Percentiles rank a stretch among this genome's conserved stretches.
These are phyloP conservation scores for Aspergillus fructus DNA, from an alignment of 2,329 filamentous ascomycete species.

Conservation along the genomic window DNA sequence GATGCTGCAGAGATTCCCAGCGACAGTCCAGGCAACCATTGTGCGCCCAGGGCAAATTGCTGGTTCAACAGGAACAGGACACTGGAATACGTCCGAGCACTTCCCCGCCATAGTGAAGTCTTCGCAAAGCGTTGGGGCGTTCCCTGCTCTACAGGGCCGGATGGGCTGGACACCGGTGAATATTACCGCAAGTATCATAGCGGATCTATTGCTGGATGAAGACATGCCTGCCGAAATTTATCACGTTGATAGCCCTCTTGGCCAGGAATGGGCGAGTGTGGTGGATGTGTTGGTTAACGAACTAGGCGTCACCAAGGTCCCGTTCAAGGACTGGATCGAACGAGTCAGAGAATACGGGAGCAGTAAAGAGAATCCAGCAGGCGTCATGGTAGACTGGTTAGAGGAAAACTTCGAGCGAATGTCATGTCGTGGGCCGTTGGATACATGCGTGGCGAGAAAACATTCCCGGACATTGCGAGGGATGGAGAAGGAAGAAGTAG, in stretches of 20 bases:
- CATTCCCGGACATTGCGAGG: conserved; percentile 32
- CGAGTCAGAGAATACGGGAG: conserved; percentile 28
- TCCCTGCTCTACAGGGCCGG: conserved; percentile 44
- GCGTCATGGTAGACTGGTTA: conserved; percentile 31
- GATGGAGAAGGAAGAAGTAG: conserved; percentile 6
- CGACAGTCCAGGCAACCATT: conserved; percentile 44
- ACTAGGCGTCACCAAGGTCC: conserved; percentile 34
- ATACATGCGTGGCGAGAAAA: conserved; percentile 32
- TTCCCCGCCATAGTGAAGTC: conserved; percentile 53
- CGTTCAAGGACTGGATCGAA: conserved; percentile 44
- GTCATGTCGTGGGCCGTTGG: conserved; percentile 47
- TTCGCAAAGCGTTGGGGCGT: conserved; percentile 44
- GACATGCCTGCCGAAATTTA: conserved; percentile 36
- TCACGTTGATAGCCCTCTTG: conserved; percentile 48
- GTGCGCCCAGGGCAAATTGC: conserved; percentile 55
- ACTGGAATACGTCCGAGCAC: conserved; percentile 57
- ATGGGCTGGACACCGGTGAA: conserved; percentile 52
- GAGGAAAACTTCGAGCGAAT: conserved; percentile 41
- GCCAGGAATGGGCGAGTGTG: conserved; percentile 44
- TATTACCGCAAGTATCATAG: conserved; percentile 33
- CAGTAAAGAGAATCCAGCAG: conserved; percentile 31
- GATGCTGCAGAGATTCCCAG: conserved; percentile 46
- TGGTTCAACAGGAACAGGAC: conserved; percentile 50
- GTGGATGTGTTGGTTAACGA: conserved; percentile 32
- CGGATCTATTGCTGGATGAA: conserved; percentile 33